A percentile compares a stretch with the other conserved stretches of the same genome.
Evolutionary conservation across 2,329 filamentous ascomycete species (phyloP).

Genomic region (Venturiaceae sp.): DNA sequence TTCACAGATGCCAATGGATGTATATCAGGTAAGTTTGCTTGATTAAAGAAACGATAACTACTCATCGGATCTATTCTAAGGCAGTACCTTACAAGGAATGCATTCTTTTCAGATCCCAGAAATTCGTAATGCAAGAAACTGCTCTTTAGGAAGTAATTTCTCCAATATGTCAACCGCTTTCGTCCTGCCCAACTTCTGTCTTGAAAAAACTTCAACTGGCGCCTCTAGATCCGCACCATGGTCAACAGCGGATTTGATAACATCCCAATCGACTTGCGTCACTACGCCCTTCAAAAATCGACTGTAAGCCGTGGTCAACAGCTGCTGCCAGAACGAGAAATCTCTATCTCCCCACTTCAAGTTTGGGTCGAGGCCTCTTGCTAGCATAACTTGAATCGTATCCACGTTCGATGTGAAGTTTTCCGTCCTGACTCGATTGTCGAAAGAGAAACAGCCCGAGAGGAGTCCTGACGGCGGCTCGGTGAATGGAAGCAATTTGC

Average conservation of each 20-base stretch:
- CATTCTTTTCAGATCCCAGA: too few relatives aligned
- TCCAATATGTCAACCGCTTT: neutral
- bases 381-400: neutral
- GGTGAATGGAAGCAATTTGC: neutral
- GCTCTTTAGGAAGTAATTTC: neutral
- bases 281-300: neutral
- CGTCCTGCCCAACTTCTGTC: neutral
- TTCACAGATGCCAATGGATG: too few relatives aligned
- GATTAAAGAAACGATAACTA: too few relatives aligned
- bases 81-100: too few relatives aligned
- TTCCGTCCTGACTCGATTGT: neutral
- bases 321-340: neutral
- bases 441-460: neutral
- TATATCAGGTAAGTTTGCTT: too few relatives aligned
- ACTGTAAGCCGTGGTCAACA: neutral
- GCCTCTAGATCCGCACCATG: neutral
- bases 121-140: neutral
- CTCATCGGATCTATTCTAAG: too few relatives aligned
- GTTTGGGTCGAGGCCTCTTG: neutral
- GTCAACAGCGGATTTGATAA: neutral
- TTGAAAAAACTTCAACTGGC: neutral
- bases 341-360: neutral
- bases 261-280: neutral
- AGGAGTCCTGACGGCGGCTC: neutral
- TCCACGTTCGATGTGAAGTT: neutral